Conservation (phyloP, 2,329 filamentous ascomycete species). For the Venturia oleaginea region DNA sequence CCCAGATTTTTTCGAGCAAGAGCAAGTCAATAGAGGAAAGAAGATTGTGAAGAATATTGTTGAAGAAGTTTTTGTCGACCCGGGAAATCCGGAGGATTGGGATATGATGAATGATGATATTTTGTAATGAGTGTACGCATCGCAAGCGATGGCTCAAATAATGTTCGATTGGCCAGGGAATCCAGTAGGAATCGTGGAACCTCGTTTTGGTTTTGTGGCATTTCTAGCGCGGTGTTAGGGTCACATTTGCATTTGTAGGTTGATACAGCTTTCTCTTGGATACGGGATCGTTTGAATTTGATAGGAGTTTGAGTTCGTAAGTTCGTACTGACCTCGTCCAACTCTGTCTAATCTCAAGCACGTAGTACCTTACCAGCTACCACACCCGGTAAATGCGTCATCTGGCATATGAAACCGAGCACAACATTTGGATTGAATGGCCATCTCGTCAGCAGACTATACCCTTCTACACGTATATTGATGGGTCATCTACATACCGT, state of each 20-base stretch:
- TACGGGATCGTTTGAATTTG: too few species aligned
- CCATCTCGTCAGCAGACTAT: too few species aligned
- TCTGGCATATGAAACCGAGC: too few species aligned
- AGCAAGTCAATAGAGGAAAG: background rate
- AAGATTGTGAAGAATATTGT: constrained; percentile 4
- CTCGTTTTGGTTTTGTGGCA: background rate
- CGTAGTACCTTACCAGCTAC: too few species aligned
- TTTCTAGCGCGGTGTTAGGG: background rate
- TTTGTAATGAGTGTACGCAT: background rate
- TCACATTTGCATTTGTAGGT: background rate
- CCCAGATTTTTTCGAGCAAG: background rate
- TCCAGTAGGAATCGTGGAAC: background rate
- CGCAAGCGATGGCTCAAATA: background rate
- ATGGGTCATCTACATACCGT: too few species aligned
- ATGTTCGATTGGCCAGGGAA: background rate
- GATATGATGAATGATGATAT: constrained; percentile 12
- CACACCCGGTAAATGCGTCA: too few species aligned
- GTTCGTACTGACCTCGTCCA: too few species aligned
- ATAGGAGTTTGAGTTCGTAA: too few species aligned
- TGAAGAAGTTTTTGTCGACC: background rate
- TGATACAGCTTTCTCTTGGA: background rate
- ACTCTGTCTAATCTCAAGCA: too few species aligned
- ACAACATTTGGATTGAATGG: too few species aligned
- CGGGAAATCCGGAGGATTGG: constrained; percentile 1
- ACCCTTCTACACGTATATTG: too few species aligned